Evolutionary conservation across 768 basidiomycete genomes (phyloP).

Genomic region (Tricholoma sp.): DNA sequence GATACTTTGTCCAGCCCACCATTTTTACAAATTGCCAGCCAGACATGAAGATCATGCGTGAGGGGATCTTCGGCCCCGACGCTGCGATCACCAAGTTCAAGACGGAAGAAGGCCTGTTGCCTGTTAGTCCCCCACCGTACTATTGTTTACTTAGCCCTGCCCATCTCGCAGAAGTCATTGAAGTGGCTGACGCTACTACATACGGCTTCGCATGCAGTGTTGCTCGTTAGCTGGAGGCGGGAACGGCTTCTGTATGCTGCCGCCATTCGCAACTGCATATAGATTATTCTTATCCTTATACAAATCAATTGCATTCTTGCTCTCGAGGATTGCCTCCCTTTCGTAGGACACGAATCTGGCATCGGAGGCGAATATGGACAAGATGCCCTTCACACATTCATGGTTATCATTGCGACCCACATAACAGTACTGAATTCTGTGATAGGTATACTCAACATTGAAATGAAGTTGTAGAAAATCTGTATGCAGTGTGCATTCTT

Average conservation of each 20-base stretch:
- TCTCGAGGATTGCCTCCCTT: constrained; percentile 54
- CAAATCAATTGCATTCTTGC: constrained; percentile 41
- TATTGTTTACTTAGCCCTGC: background rate
- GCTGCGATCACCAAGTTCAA: constrained; percentile 67
- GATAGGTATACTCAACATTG: too few relatives aligned
- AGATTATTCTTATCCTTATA: constrained; percentile 12
- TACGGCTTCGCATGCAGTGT: constrained; percentile 46
- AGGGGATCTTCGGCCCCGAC: constrained; percentile 77
- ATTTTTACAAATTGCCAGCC: constrained; percentile 57
- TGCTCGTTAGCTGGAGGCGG: constrained; percentile 56
- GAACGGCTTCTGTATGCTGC: constrained; percentile 47
- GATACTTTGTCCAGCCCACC: constrained; percentile 67
- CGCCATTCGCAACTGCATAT: too few relatives aligned
- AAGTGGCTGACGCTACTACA: constrained; percentile 42
- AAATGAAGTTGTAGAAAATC: too few relatives aligned
- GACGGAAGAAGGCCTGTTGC: constrained; percentile 33
- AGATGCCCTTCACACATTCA: constrained; percentile 58
- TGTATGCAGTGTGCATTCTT: too few relatives aligned
- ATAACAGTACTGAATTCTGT: too few relatives aligned
- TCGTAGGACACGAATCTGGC: constrained; percentile 82
- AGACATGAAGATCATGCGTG: constrained; percentile 61
- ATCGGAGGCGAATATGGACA: constrained; percentile 79
- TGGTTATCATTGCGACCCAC: background rate
- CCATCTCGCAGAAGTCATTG: constrained; percentile 22
- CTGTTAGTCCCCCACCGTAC: background rate